Percentiles rank a stretch among this genome's conserved stretches.
Evolutionary conservation across 805 yeast genomes (phyloP).

Genomic region (Candida nonsorbophila): DNA sequence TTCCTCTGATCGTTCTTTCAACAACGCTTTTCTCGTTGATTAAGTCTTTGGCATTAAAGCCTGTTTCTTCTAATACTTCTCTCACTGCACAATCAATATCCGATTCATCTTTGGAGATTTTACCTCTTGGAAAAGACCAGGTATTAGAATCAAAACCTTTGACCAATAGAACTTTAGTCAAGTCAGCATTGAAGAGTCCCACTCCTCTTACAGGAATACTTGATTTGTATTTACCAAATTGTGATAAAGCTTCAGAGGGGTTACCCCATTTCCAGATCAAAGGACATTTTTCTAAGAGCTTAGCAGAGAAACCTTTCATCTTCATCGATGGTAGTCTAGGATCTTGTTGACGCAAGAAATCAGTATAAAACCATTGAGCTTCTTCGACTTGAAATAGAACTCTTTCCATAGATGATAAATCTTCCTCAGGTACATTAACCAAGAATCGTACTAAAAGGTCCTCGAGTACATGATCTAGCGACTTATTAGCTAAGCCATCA

Average conservation of each 20-base stretch:
- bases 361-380: slow-evolving; percentile 97
- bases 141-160: slow-evolving; percentile 73
- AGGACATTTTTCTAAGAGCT: slow-evolving; percentile 65
- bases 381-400: slow-evolving; percentile 93
- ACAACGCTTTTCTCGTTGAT: slow-evolving; percentile 67
- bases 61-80: slow-evolving; percentile 91
- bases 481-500: slow-evolving; percentile 53
- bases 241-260: slow-evolving; percentile 70
- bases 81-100: slow-evolving; percentile 87
- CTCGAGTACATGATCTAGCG: slow-evolving; percentile 71
- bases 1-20: slow-evolving; percentile 77
- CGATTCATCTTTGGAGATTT: slow-evolving; percentile 87
- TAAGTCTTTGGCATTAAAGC: slow-evolving; percentile 71
- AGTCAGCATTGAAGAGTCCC: slow-evolving; percentile 67
- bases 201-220: slow-evolving; percentile 96
- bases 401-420: slow-evolving; percentile 71
- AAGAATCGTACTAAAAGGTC: slow-evolving; percentile 88
- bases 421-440: slow-evolving; percentile 88
- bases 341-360: slow-evolving; percentile 67
- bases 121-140: slow-evolving; percentile 98
- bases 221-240: slow-evolving; percentile 80
- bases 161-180: slow-evolving; percentile 72
- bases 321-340: slow-evolving; percentile 73
- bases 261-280: slow-evolving; percentile 80
- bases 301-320: slow-evolving; percentile 69